Percentiles rank a stretch among this genome's conserved stretches.
These are phyloP conservation scores for Chalciporus pseudorubinellus DNA, from an alignment of 768 basidiomycete genomes.

Conservation along the genomic window DNA sequence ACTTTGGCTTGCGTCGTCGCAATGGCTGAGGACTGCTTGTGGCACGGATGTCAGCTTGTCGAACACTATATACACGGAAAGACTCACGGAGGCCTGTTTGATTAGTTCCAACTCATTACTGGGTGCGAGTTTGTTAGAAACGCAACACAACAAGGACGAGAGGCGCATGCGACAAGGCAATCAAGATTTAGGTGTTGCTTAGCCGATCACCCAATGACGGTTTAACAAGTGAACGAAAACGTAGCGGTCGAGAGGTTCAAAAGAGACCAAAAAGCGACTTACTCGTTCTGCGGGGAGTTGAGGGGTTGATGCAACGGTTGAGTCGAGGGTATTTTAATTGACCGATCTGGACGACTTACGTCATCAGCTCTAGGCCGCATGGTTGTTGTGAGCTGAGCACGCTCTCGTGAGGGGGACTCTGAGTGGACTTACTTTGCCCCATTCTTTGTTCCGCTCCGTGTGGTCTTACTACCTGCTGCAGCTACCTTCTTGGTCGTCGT, in stretches of 20 bases:
- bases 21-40: not conserved
- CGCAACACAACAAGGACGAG: conserved; percentile 61
- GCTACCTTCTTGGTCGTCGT: conserved; percentile 19
- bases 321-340: conserved; percentile 14
- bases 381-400: not conserved
- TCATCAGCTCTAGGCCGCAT: conserved; percentile 28
- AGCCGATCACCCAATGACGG: conserved; percentile 22
- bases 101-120: conserved; percentile 45
- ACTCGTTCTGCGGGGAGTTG: conserved; percentile 28
- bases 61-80: conserved; percentile 3
- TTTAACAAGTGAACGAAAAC: conserved; percentile 9
- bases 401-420: not conserved
- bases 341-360: conserved; percentile 26
- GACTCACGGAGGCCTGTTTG: conserved; percentile 32
- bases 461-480: conserved; percentile 8
- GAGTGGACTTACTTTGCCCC: conserved; percentile 10
- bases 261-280: conserved; percentile 27
- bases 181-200: conserved; percentile 22
- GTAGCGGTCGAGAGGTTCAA: conserved; percentile 10
- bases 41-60: not conserved
- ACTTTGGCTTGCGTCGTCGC: conserved; percentile 6
- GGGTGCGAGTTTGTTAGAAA: conserved; percentile 51
- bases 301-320: conserved; percentile 24
- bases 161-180: conserved; percentile 53
- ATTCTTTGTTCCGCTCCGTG: conserved; percentile 18